phyloP scores from a whole-genome alignment of 768 basidiomycete species.

The Scleroderma citrinum region DNA sequence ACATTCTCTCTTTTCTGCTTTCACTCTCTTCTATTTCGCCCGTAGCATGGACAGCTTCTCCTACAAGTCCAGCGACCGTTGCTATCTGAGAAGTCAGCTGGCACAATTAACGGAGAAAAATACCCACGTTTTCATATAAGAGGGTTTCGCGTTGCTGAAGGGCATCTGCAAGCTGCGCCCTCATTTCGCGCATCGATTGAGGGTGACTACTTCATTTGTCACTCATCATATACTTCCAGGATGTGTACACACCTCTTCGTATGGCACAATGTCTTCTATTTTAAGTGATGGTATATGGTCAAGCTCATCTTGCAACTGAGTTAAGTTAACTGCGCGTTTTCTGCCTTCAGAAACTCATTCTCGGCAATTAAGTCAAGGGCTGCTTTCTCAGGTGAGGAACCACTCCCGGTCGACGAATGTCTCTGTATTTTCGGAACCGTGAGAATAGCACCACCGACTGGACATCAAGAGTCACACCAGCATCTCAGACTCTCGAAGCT shows the following conservation, averaged over 20 bases:
- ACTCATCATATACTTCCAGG: too few relatives aligned
- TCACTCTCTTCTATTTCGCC: slow-evolving; percentile 18
- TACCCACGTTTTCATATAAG: slow-evolving; percentile 10
- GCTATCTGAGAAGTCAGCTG: slow-evolving; percentile 9
- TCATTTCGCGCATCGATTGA: slow-evolving; percentile 8
- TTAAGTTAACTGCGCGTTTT: slow-evolving; percentile 15
- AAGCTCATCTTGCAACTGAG: slow-evolving; percentile 9
- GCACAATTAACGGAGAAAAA: neutral
- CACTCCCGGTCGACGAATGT: neutral
- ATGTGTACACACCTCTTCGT: slow-evolving; percentile 4
- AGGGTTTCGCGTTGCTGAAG: slow-evolving; percentile 13
- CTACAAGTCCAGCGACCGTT: slow-evolving; percentile 3
- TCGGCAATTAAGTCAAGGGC: slow-evolving; percentile 10
- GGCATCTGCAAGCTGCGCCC: slow-evolving; percentile 9
- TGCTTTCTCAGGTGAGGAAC: slow-evolving; percentile 1
- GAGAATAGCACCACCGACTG: neutral
- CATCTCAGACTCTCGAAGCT: slow-evolving; percentile 18
- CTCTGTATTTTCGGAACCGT: slow-evolving; percentile 5
- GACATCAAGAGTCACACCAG: slow-evolving; percentile 6
- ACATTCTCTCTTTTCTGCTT: slow-evolving; percentile 12
- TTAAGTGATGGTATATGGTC: slow-evolving; percentile 10
- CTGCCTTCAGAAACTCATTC: slow-evolving; percentile 13
- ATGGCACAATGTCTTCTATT: slow-evolving; percentile 11
- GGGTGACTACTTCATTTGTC: slow-evolving; percentile 2
- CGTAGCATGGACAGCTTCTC: slow-evolving; percentile 8